phyloP scores from a whole-genome alignment of 345 rosid genomes.

The Camelina neglecta region DNA sequence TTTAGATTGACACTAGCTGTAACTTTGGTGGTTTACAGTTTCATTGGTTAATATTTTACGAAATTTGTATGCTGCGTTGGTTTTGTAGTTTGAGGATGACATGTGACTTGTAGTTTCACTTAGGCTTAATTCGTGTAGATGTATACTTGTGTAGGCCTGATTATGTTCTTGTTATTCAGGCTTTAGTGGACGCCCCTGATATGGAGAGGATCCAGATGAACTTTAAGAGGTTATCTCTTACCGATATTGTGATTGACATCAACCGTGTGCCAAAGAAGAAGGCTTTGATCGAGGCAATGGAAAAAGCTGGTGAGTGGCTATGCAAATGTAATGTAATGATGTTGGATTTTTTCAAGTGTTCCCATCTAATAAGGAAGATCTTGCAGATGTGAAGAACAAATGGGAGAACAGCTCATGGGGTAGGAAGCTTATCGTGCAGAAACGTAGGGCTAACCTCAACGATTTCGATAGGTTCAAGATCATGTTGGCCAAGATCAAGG shows the following conservation, averaged over 20 bases:
- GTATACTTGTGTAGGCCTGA: neutral
- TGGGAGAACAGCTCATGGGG: constrained; percentile 93
- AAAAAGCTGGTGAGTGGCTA: constrained; percentile 74
- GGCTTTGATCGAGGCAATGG: constrained; percentile 84
- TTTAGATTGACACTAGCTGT: too few relatives aligned
- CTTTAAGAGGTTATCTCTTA: constrained; percentile 89
- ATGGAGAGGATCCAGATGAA: constrained; percentile 94
- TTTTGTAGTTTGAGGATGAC: neutral
- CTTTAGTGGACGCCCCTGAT: constrained; percentile 92
- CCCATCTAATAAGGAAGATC: neutral
- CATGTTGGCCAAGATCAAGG: constrained; percentile 87
- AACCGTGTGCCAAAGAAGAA: constrained; percentile 83
- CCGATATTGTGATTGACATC: constrained; percentile 84
- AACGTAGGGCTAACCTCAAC: constrained; percentile 69
- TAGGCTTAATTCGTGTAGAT: neutral
- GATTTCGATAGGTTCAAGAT: constrained; percentile 87
- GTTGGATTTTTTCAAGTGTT: neutral
- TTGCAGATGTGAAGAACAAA: constrained; percentile 72
- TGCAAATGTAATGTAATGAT: neutral
- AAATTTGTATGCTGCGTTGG: too few relatives aligned
- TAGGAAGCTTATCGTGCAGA: constrained; percentile 76
- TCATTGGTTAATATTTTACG: too few relatives aligned
- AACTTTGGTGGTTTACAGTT: too few relatives aligned
- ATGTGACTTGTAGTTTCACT: neutral
- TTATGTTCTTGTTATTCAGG: constrained; percentile 48